Base-by-base conservation (phyloP, 2,329 filamentous ascomycete genomes). In the Metarhizium brunneum region DNA sequence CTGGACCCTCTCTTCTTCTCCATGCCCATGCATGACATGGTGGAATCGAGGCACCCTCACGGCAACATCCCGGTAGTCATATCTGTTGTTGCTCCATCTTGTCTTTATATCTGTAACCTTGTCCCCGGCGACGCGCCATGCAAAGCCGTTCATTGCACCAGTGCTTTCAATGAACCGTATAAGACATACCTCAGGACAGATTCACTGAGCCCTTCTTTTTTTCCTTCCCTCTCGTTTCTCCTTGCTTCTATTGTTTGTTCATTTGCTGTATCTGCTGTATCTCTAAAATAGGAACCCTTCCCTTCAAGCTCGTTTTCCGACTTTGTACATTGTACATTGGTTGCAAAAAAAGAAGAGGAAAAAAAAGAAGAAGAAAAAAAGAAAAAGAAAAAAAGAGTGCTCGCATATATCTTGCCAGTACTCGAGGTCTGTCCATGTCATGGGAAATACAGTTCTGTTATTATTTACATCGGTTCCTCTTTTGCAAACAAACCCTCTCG, bases 11-110 rank as follows among this genome's bases (percentile, higher is more conserved):
- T 51, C n/a, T 47, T 50, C 59, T 64, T 67, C 67, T 68, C 68
- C 68, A 69, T 70, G 66, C 64, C 64, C 67, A 69, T 71, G 68
- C 69, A 70, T 63, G 59, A 55, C 60, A 64, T 68, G 65, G 65
- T 60, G 63, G 45, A 38, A 58, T 59, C 57, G 56, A 54, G 50
- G 56, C 55, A 47, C 43, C 50, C 38, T 45, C n/a, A 50, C 54
- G 52, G 59, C 54, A 54, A 58, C 58, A 57, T 54, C 56, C 59
- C 58, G 30, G 58, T 20, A 30, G 30, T 51, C 51, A 36, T 43
- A 43, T 35, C 47, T 36, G 38, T 48, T 56, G 6, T 48, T 8
- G 16, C 38, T 29, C 20, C 25, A 25, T 25, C 3, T 25, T 25
- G 25, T 54, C 25, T 36, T 42, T 57, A 50, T 55, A 57, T 57